A percentile compares a stretch with the other conserved stretches of the same genome.
phyloP scores from a whole-genome alignment of 768 basidiomycete species.

The Lactarius akahatsu region DNA sequence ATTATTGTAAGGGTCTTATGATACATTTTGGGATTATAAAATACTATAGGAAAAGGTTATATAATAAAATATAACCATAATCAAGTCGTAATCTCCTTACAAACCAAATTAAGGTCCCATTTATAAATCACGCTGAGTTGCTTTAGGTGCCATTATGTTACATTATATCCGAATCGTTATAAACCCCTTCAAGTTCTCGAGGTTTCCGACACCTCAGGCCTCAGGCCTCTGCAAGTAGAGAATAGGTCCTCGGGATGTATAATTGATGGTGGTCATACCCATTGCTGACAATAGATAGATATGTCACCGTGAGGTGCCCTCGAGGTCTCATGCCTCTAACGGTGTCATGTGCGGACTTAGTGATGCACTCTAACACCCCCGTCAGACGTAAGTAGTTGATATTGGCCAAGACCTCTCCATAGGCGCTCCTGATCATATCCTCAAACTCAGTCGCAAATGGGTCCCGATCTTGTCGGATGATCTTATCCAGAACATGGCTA shows the following conservation, averaged over 20 bases:
- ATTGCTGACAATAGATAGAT: not conserved
- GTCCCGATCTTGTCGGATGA: constrained; percentile 1
- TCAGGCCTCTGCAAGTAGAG: not conserved
- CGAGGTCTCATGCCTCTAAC: not conserved
- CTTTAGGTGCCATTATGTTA: too few relatives aligned
- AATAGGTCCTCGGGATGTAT: not conserved
- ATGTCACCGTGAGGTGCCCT: not conserved
- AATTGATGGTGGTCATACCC: not conserved
- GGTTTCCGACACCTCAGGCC: not conserved
- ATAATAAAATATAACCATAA: too few relatives aligned
- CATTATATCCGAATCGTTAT: too few relatives aligned
- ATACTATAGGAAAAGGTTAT: too few relatives aligned
- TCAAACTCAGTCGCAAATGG: not conserved
- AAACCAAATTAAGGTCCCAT: too few relatives aligned
- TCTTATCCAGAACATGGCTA: not conserved
- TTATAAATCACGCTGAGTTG: too few relatives aligned
- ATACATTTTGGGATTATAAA: too few relatives aligned
- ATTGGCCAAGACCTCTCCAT: not conserved
- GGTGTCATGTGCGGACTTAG: not conserved
- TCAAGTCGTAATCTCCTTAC: too few relatives aligned
- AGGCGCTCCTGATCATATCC: not conserved
- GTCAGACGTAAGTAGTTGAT: not conserved
- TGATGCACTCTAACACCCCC: constrained; percentile 2
- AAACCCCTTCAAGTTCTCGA: too few relatives aligned
- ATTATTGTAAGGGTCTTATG: too few relatives aligned